Base-by-base conservation (phyloP, 345 rosid genomes). In the Eucalyptus cloeziana region DNA sequence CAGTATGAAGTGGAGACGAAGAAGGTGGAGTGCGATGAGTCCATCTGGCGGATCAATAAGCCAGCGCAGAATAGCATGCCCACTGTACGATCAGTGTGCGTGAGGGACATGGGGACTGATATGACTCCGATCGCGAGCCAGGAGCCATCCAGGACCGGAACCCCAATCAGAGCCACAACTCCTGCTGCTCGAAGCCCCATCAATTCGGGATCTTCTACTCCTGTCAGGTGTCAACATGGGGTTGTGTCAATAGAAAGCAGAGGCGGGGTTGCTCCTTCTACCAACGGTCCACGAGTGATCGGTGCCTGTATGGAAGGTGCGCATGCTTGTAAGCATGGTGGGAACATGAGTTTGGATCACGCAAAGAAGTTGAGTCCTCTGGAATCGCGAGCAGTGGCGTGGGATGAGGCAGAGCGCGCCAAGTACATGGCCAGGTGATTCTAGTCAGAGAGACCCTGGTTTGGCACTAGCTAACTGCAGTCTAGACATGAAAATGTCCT, bases 31-130 rank as follows among this genome's bases (percentile, higher is more conserved):
- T 94, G 95, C 62, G 96, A 94, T 47, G 96, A 92, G 87, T 91
- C 96, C 7, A 49, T 93, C 51, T 96, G 98, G 99, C 91, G 94
- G 89, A 90, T 94, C 90, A 91, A 91, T 86, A 96, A 93, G 88
- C 89, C 95, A 33, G 91, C 64, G 47, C 91, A 91, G 91, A 91
- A 91, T 89, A 91, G 95, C 24, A 86, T 93, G 49, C 88, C 94
- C n/a, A 91, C 87, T 85, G 90, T 94, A 89, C 90, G 97, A 92
- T 96, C 99, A 19, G 92, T 97, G 1, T 94, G 97, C 89, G 96
- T 97, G 87, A 94, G 98, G 88, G 99, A 97, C 83, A 97, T 96
- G 98, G 99, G 99, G 87, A 97, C 99, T 45, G 99, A 97, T 93
- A 97, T 97, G 99, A 96, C 99, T 88, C 99, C 98, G 3, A 94